These are phyloP conservation scores for Psilocybe mexicana DNA, from an alignment of 1,284 basidiomycete genomes.

Conservation along the genomic window DNA sequence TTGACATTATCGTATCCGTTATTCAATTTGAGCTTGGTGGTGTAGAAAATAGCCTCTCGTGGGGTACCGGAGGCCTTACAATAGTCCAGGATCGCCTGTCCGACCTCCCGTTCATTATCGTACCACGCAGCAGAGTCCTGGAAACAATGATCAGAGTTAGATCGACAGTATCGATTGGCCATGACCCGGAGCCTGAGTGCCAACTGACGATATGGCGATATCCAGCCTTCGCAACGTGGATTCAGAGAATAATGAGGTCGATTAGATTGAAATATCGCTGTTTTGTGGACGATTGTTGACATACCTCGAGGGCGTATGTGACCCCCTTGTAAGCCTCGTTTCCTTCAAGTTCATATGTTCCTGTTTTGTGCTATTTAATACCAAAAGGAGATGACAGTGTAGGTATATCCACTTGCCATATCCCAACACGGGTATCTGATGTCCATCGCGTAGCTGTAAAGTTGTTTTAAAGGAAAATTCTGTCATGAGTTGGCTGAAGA, in stretches of 20 bases:
- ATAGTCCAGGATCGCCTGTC: slow-evolving; percentile 61
- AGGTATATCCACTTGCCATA: slow-evolving; percentile 45
- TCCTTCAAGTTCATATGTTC: slow-evolving; percentile 69
- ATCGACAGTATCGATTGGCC: slow-evolving; percentile 19
- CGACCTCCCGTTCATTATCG: slow-evolving; percentile 66
- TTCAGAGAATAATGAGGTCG: slow-evolving; percentile 6
- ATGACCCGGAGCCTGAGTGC: slow-evolving; percentile 18
- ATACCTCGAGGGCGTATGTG: slow-evolving; percentile 62
- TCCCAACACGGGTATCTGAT: slow-evolving; percentile 63
- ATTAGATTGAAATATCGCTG: not conserved
- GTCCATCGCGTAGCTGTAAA: slow-evolving; percentile 57
- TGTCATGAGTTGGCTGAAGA: not conserved
- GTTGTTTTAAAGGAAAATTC: slow-evolving; percentile 2
- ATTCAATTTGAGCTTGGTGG: slow-evolving; percentile 69
- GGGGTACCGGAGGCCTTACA: slow-evolving; percentile 44
- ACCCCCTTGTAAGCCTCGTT: slow-evolving; percentile 57
- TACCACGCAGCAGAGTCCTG: slow-evolving; percentile 68
- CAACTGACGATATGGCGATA: slow-evolving; percentile 65
- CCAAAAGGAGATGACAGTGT: not conserved
- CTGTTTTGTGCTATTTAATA: slow-evolving; percentile 29
- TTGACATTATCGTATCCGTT: slow-evolving; percentile 49
- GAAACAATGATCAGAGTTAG: slow-evolving; percentile 14
- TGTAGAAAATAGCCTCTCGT: slow-evolving; percentile 64
- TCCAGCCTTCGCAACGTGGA: slow-evolving; percentile 43
- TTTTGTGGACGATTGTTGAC: not conserved